Conservation (phyloP, 176 grass and related monocot genomes). For the Miscanthus lutarioriparius region DNA sequence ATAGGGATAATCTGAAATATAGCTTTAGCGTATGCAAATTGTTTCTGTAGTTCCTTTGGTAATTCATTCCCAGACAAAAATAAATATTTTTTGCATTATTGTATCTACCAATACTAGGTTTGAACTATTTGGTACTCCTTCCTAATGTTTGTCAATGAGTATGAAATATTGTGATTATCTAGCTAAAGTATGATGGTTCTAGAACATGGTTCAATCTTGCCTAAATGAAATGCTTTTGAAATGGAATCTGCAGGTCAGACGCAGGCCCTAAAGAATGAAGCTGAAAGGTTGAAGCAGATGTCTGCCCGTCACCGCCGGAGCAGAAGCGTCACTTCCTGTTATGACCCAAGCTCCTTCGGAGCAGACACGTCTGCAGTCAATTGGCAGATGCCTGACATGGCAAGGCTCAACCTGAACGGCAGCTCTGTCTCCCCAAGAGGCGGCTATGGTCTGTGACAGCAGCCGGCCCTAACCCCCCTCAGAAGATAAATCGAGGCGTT, state of each 20-base stretch:
- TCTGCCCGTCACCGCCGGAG: constrained; percentile 69
- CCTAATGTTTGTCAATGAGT: neutral
- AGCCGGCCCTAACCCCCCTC: neutral
- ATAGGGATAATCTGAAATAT: neutral
- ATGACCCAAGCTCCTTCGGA: constrained; percentile 28
- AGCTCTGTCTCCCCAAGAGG: constrained; percentile 31
- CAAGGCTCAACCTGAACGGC: constrained; percentile 65
- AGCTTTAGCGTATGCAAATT: neutral
- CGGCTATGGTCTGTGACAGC: constrained; percentile 35
- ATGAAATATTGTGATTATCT: neutral
- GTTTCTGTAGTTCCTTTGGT: neutral
- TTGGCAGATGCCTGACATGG: constrained; percentile 83
- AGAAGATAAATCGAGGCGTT: neutral
- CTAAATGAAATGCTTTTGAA: constrained; percentile 18
- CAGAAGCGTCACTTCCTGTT: constrained; percentile 69
- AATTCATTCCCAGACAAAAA: neutral
- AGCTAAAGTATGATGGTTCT: neutral
- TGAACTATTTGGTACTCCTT: neutral
- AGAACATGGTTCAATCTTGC: neutral
- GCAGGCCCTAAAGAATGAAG: constrained; percentile 81
- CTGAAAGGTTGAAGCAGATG: constrained; percentile 73
- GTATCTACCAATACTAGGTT: neutral
- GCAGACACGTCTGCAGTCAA: constrained; percentile 37
- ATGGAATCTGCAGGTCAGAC: constrained; percentile 55
- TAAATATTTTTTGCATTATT: neutral